These are phyloP conservation scores for Melampsora americana DNA, from an alignment of 1,284 basidiomycete genomes.

Conservation along the genomic window DNA sequence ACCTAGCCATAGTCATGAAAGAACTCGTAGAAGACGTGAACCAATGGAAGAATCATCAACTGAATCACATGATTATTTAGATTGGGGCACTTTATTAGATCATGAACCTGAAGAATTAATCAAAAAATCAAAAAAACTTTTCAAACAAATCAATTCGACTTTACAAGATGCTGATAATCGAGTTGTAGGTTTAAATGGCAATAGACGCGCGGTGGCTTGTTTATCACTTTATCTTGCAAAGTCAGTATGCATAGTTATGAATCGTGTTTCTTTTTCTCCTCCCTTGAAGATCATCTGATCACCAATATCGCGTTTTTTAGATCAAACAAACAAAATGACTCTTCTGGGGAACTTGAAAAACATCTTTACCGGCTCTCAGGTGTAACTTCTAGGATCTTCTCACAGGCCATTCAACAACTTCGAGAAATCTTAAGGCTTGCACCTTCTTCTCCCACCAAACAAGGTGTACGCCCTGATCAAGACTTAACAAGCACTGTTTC, in stretches of 20 bases:
- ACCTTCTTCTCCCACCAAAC: no score
- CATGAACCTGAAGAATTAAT: neutral
- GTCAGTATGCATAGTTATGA: neutral
- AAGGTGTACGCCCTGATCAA: neutral
- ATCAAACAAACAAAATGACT: neutral
- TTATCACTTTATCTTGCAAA: neutral
- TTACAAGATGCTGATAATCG: neutral
- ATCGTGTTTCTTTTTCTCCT: neutral
- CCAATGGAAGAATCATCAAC: neutral
- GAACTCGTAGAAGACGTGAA: neutral
- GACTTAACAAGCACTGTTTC: neutral
- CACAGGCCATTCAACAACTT: neutral
- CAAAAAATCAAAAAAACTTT: neutral
- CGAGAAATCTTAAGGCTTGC: neutral
- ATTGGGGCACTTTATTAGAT: neutral
- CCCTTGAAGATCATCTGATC: neutral
- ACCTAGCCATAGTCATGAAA: neutral
- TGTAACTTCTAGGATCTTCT: neutral
- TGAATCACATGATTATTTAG: neutral
- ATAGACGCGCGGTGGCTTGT: constrained; percentile 1
- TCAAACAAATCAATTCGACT: neutral
- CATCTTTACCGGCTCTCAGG: neutral
- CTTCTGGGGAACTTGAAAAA: neutral
- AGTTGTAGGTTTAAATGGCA: neutral
- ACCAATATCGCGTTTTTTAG: neutral